These are phyloP conservation scores for Herpetomonas tarakana DNA, from an alignment of 208 protist genomes.

Conservation along the genomic window DNA sequence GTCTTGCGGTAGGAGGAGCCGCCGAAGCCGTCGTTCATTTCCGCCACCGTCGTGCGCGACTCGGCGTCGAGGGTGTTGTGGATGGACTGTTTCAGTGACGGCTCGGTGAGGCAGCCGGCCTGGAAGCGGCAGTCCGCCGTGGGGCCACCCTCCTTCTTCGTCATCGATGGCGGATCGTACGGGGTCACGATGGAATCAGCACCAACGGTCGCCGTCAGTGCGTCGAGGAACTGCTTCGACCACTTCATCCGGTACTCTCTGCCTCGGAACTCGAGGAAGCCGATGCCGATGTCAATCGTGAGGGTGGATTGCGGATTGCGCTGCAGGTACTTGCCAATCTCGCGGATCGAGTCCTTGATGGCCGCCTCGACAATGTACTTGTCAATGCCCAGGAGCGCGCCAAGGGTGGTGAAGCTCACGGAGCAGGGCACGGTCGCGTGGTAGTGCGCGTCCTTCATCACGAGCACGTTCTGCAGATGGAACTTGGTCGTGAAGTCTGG, in stretches of 20 bases:
- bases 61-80: conserved; percentile 43
- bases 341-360: conserved; percentile 71
- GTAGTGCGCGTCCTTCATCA: conserved; percentile 75
- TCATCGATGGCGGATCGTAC: conserved; percentile 70
- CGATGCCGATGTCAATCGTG: conserved; percentile 73
- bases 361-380: conserved; percentile 71
- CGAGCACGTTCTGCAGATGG: conserved; percentile 70
- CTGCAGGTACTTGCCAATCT: conserved; percentile 83
- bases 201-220: conserved; percentile 32
- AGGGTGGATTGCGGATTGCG: conserved; percentile 54
- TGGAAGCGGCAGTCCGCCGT: conserved; percentile 52
- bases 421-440: conserved; percentile 55
- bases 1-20: conserved; percentile 55
- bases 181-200: conserved; percentile 33
- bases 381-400: conserved; percentile 36
- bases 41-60: conserved; percentile 48
- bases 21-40: conserved; percentile 67
- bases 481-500: conserved; percentile 86
- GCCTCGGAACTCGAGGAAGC: conserved; percentile 60
- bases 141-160: conserved; percentile 41
- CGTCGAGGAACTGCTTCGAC: conserved; percentile 42
- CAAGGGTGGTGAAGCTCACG: conserved; percentile 47
- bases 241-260: conserved; percentile 80
- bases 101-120: conserved; percentile 37
- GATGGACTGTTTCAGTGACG: conserved; percentile 30